phyloP scores from a whole-genome alignment of 139 green algal species.

The Chlamydomonas sphaeroides region DNA sequence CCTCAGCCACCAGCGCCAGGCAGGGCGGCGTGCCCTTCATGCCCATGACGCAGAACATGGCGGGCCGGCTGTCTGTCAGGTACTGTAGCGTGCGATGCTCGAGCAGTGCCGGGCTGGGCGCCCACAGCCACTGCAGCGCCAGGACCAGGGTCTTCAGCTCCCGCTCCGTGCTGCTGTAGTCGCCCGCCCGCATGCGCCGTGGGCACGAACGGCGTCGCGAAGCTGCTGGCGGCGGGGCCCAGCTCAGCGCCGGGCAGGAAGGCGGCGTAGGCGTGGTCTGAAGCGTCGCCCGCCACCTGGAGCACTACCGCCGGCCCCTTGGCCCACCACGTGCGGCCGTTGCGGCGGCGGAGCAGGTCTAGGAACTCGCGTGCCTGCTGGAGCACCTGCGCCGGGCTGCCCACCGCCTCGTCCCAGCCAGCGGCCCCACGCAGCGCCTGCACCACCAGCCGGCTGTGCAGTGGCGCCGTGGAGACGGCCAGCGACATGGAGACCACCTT shows the following conservation, averaged over 20 bases:
- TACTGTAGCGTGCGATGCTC: not conserved
- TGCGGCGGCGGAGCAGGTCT: no score
- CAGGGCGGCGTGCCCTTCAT: no score
- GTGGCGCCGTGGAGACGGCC: not conserved
- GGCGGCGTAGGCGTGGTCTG: not conserved
- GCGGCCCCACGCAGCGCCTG: not conserved
- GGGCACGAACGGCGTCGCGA: not conserved
- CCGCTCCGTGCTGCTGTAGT: slow-evolving; percentile 12
- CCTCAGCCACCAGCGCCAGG: not conserved
- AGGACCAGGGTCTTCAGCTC: not conserved
- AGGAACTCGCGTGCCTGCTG: no score
- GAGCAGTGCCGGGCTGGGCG: not conserved
- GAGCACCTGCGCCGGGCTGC: not conserved
- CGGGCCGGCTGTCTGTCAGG: slow-evolving; percentile 21
- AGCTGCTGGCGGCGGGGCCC: not conserved
- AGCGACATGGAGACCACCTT: slow-evolving; percentile 6
- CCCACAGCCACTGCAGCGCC: not conserved
- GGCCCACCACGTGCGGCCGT: not conserved
- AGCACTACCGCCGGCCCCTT: not conserved
- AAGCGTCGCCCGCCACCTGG: slow-evolving; percentile 9
- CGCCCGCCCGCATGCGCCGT: no score
- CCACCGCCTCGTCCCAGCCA: not conserved
- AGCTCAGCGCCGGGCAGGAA: not conserved
- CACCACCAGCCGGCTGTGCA: not conserved
- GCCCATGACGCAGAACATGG: not conserved